Percentiles rank a stretch among this genome's conserved stretches.
These are phyloP conservation scores for Penicillium freii DNA, from an alignment of 2,329 filamentous ascomycete genomes.

Conservation along the genomic window DNA sequence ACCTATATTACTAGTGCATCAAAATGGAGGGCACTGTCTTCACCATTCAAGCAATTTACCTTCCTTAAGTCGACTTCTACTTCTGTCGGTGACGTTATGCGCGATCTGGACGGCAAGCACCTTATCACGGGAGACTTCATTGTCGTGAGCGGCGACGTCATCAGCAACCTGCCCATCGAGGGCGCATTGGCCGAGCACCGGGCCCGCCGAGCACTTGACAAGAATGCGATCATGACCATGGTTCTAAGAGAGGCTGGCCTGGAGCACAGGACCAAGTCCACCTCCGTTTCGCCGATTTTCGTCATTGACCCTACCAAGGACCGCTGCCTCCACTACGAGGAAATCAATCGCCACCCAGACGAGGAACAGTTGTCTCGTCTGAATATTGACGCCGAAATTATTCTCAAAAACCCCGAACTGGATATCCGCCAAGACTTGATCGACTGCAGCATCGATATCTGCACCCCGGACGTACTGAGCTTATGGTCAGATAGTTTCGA, in stretches of 20 bases:
- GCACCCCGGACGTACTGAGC: constrained; percentile 90
- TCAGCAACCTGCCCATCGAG: constrained; percentile 86
- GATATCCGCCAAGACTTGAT: constrained; percentile 85
- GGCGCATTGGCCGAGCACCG: constrained; percentile 74
- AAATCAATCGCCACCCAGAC: constrained; percentile 66
- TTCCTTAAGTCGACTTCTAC: constrained; percentile 84
- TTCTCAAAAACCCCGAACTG: constrained; percentile 70
- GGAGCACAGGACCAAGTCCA: constrained; percentile 72
- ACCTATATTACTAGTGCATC: constrained; percentile 54
- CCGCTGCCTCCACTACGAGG: constrained; percentile 89
- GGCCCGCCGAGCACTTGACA: constrained; percentile 75
- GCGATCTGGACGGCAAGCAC: constrained; percentile 83
- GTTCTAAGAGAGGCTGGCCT: constrained; percentile 75
- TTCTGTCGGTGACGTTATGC: constrained; percentile 90
- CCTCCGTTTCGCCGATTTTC: constrained; percentile 76
- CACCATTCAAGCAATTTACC: constrained; percentile 76
- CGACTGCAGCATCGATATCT: constrained; percentile 94
- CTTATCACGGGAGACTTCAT: constrained; percentile 89
- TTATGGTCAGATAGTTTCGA: constrained; percentile 98
- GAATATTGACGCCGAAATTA: constrained; percentile 74
- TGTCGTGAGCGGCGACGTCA: constrained; percentile 85
- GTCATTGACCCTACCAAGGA: constrained; percentile 77
- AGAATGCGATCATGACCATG: constrained; percentile 98
- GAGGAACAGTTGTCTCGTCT: constrained; percentile 53
- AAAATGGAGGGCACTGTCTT: constrained; percentile 69